phyloP scores from a whole-genome alignment of 306 rosid genomes.

The Clitoria ternatea region DNA sequence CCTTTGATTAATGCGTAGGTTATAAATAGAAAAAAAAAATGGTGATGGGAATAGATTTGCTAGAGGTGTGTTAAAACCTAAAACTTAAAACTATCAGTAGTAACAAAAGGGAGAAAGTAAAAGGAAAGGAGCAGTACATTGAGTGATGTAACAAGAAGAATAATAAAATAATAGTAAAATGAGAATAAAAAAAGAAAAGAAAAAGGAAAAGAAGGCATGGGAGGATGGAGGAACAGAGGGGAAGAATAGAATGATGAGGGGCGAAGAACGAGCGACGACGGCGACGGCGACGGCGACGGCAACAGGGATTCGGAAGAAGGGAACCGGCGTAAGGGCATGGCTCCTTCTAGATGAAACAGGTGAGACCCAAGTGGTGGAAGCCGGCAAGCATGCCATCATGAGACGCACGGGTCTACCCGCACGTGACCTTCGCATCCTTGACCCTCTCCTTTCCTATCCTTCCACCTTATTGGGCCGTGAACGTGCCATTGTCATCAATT shows the following conservation, averaged over 20 bases:
- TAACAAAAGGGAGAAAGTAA: no score
- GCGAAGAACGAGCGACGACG: neutral
- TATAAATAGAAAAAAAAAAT: no score
- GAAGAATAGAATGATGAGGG: neutral
- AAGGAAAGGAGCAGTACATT: no score
- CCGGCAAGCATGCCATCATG: conserved; percentile 90
- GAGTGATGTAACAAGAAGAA: no score
- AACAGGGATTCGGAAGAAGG: conserved; percentile 66
- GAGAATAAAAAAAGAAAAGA: neutral
- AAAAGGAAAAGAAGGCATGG: neutral
- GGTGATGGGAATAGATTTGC: no score
- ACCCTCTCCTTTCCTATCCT: conserved; percentile 58
- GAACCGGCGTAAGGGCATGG: conserved; percentile 72
- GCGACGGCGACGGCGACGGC: neutral
- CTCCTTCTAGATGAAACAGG: conserved; percentile 62
- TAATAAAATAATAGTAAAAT: no score
- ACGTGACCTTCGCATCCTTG: conserved; percentile 83
- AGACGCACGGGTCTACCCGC: conserved; percentile 90
- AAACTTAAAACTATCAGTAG: no score
- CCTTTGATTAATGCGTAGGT: no score
- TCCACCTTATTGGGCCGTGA: conserved; percentile 64
- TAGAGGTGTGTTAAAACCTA: no score
- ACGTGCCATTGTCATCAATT: conserved; percentile 80
- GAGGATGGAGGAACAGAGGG: neutral
- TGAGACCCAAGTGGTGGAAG: conserved; percentile 66